Evolutionary conservation across 2,329 filamentous ascomycete genomes (phyloP), one percentile per base, ranked within the genome.

Genomic region (Sclerotinia glacialis): DNA sequence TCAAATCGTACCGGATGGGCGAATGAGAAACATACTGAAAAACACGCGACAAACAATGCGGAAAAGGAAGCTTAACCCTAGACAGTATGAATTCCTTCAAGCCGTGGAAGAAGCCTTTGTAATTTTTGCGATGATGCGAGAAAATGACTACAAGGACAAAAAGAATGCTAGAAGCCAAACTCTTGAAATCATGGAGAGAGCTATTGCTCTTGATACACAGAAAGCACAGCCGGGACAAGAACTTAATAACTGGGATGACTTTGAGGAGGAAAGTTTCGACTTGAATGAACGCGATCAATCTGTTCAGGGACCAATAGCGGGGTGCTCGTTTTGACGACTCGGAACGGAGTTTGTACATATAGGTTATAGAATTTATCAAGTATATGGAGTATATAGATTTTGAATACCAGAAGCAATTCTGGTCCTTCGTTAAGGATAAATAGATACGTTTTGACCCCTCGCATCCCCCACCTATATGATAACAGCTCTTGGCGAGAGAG

Each of bases 151-250:
- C 7, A 23, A 54, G 28, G 67, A 69, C 11, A 66, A 69, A 26
- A 31, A 67, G 12, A 34, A 68, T 42, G 69, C 70, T 16, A 71
- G 67, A 49, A 42, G 50, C 7, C 73, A 69, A 65, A 70, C 68
- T 4, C 58, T 74, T 8, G 65, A 69, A 21, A 74, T 75, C 28
- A 71, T 75, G 58, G 68, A 74, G 63, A 72, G 50, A 14, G 73
- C 72, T 5, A 67, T 72, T n/a, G 62, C 72, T 9, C 68, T 72
- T 12, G 64, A 67, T 68, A 67, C 28, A 66, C 67, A 60, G 14
- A 21, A 37, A 26, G 11, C 58, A 59, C 37, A 8, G 6, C 3
- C 37, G 5, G 21, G 23, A 61, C 18, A 46, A 44, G 60, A 54
- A 23, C 5, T 37, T 12, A 49, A 61, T 18, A 49, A 49, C 5